Evolutionary conservation across 139 green algal species (phyloP), one percentile per base, ranked within the genome.

Genomic region (Chlorella sorokiniana): DNA sequence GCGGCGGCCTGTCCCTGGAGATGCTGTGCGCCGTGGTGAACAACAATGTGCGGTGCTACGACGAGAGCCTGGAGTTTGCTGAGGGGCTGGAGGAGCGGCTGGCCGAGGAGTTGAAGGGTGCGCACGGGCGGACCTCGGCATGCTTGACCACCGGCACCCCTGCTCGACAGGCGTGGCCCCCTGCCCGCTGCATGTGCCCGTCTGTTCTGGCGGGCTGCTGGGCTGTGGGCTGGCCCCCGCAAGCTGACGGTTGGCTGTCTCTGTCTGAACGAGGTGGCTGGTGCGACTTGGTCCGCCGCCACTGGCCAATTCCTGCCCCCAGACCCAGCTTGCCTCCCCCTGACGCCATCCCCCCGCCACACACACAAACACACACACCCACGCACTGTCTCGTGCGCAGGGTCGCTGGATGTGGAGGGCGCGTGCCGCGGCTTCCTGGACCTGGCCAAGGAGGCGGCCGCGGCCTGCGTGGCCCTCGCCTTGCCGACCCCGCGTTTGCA

Each of bases 31-130:
- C 93, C 8, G 85, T 95, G 33, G 56, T 93, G 3, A 97, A 97
- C 84, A 97, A 96, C 89, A 94, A 92, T 83, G 65, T 93, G 22
- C 86, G 91, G n/a, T 97, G 91, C 85, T 89, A 96, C 79, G 89
- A 95, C 45, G 89, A 95, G 86, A 89, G 83, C 51, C 83, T 94
- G 52, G 87, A 92, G 77, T 97, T 96, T 84, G 87, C 84, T 20
- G 89, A 94, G 44, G 85, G 89, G 40, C 85, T 97, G 73, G 86
- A 92, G 44, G 81, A 89, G 18, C 44, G 76, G 33, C 61, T 90
- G 40, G 73, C 37, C 23, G 81, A 73, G 22, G 5, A 56, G 1
- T 31, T 68, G 69, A 84, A 81, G 76, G 84, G 79, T 83, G 71
- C 31, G 61, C 27, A 11, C 27, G n/a, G 33, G 31, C 0, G 69